Evolutionary conservation across 2,329 filamentous ascomycete species (phyloP).

Genomic region (Colletotrichum melonis): DNA sequence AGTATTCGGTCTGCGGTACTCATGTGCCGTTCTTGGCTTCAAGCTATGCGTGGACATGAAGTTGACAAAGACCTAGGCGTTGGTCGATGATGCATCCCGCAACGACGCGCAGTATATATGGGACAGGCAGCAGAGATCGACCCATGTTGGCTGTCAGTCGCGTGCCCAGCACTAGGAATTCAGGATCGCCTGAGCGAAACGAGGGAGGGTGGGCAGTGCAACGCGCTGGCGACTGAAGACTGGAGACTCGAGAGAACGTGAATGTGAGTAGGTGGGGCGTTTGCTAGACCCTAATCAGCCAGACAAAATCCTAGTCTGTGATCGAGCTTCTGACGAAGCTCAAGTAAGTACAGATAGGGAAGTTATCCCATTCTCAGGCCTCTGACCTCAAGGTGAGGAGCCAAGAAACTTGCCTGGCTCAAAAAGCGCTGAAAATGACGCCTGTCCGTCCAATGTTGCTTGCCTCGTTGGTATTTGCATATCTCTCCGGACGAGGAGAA

Average conservation of each 20-base stretch:
- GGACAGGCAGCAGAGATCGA: not conserved
- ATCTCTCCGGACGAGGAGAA: not conserved
- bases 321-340: not conserved
- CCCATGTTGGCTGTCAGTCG: slow-evolving; percentile 24
- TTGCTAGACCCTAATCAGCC: slow-evolving; percentile 14
- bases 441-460: not conserved
- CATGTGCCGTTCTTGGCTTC: not conserved
- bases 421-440: not conserved
- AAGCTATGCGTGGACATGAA: not conserved
- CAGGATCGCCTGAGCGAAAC: slow-evolving; percentile 27
- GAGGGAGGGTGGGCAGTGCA: slow-evolving; percentile 27
- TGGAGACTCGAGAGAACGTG: not conserved
- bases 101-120: not conserved
- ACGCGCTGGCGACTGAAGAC: not conserved
- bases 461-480: not conserved
- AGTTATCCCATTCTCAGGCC: not conserved
- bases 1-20: not conserved
- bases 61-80: not conserved
- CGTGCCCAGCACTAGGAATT: slow-evolving; percentile 15
- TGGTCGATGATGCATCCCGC: not conserved
- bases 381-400: not conserved
- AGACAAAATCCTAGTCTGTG: slow-evolving; percentile 3
- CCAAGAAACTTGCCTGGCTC: not conserved
- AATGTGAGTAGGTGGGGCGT: slow-evolving; percentile 12
- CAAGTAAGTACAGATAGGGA: not conserved